A percentile compares a stretch with the other conserved stretches of the same genome.
phyloP scores from a whole-genome alignment of 2,329 filamentous ascomycete genomes.

The Camptophora hylomeconis region DNA sequence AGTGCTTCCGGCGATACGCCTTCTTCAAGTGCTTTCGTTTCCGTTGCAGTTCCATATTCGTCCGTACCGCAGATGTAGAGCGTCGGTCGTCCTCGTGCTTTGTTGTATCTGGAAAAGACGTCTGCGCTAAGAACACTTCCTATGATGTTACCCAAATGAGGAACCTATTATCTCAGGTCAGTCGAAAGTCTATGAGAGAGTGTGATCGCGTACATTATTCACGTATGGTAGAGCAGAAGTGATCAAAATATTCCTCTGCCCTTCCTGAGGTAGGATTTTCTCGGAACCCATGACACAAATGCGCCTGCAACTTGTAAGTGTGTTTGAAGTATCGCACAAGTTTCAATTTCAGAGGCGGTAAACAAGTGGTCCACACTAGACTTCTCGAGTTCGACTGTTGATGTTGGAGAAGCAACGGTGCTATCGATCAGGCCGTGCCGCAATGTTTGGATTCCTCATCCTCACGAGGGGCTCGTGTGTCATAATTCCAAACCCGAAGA shows the following conservation, averaged over 20 bases:
- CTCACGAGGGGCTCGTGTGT: no score
- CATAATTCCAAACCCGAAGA: no score
- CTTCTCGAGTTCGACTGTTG: no score
- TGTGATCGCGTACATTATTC: constrained; percentile 39
- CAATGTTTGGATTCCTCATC: no score
- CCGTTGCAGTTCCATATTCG: constrained; percentile 91
- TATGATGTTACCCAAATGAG: constrained; percentile 80
- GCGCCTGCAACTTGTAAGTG: no score
- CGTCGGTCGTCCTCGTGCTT: constrained; percentile 64
- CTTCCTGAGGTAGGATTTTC: constrained; percentile 50
- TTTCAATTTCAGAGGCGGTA: no score
- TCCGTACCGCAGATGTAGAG: constrained; percentile 81
- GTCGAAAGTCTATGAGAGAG: neutral
- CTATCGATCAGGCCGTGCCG: no score
- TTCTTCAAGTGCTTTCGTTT: constrained; percentile 88
- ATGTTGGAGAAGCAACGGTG: no score
- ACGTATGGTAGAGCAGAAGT: constrained; percentile 87
- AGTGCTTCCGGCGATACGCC: constrained; percentile 69
- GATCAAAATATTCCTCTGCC: constrained; percentile 77
- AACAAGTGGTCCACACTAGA: no score
- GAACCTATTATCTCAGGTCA: constrained; percentile 44
- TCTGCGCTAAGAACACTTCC: constrained; percentile 81
- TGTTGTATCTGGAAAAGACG: constrained; percentile 66
- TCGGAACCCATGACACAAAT: constrained; percentile 16
- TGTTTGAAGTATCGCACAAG: no score